Percentiles rank a stretch among this genome's conserved stretches.
Conservation (phyloP, 768 basidiomycete species). For the Rhodocollybia butyracea region DNA sequence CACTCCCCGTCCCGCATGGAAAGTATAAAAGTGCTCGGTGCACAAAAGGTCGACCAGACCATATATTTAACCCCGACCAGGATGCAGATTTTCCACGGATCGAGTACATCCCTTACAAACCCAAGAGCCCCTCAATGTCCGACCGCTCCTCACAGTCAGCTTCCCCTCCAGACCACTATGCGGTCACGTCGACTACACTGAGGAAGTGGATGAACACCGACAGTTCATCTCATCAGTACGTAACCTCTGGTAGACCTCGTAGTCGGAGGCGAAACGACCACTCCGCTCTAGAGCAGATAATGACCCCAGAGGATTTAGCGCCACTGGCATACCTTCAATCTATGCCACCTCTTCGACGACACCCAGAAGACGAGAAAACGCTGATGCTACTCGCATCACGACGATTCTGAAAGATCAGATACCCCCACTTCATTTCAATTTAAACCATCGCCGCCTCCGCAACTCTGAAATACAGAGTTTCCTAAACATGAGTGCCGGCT, state of each 20-base stretch:
- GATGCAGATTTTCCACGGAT: slow-evolving; percentile 34
- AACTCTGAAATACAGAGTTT: too few relatives aligned
- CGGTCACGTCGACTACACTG: slow-evolving; percentile 1
- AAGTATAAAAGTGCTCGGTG: slow-evolving; percentile 72
- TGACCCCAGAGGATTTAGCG: slow-evolving; percentile 42
- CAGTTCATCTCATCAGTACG: not conserved
- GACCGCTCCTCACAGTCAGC: slow-evolving; percentile 1
- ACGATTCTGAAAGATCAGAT: not conserved
- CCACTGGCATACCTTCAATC: slow-evolving; percentile 70
- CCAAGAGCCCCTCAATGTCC: slow-evolving; percentile 11
- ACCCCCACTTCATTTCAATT: not conserved
- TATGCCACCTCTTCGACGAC: slow-evolving; percentile 59
- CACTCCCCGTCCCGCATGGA: slow-evolving; percentile 17
- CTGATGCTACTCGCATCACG: slow-evolving; percentile 33
- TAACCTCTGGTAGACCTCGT: not conserved
- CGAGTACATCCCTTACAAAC: slow-evolving; percentile 45
- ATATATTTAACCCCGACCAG: slow-evolving; percentile 45
- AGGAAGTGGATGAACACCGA: slow-evolving; percentile 9
- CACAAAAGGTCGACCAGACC: slow-evolving; percentile 53
- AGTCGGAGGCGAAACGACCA: not conserved
- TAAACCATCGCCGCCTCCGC: not conserved
- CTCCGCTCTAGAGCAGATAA: slow-evolving; percentile 1
- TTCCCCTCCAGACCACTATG: not conserved
- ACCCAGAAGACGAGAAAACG: slow-evolving; percentile 60
- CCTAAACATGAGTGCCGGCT: too few relatives aligned